Evolutionary conservation across 2,329 filamentous ascomycete genomes (phyloP).

Genomic region (Fusarium liriodendri): DNA sequence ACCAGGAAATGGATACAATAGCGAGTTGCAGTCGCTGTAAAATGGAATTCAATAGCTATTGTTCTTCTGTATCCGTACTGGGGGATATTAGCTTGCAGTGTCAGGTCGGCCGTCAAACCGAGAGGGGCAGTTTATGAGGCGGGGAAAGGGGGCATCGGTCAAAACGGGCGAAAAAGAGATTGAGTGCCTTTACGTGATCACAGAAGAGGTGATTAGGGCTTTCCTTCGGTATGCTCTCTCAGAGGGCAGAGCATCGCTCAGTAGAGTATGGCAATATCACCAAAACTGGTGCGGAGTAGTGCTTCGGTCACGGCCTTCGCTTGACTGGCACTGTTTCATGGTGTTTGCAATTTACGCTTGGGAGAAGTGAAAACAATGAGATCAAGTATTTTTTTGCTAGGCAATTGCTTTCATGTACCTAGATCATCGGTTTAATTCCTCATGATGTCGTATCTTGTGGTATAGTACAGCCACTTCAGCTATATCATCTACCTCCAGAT

Average conservation of each 20-base stretch:
- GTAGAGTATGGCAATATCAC: not conserved
- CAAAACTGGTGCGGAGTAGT: not conserved
- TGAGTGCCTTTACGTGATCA: not conserved
- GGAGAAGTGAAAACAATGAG: not conserved
- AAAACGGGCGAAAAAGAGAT: not conserved
- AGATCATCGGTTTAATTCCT: not conserved
- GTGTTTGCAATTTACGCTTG: not conserved
- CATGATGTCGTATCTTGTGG: conserved; percentile 10
- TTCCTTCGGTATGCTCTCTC: too few relatives aligned
- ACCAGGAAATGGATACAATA: not conserved
- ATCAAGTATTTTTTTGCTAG: not conserved
- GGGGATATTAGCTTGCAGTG: conserved; percentile 12
- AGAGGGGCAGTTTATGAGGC: not conserved
- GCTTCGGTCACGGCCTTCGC: not conserved
- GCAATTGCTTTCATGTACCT: not conserved
- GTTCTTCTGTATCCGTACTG: not conserved
- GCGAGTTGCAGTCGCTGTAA: not conserved
- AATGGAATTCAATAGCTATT: not conserved
- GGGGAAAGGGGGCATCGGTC: not conserved
- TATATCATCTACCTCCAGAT: conserved; percentile 17
- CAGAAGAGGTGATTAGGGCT: not conserved
- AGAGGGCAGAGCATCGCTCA: not conserved
- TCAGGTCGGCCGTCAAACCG: not conserved
- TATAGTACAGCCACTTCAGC: conserved; percentile 8
- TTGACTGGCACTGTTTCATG: not conserved